Conservation (phyloP, 2,329 filamentous ascomycete genomes). For the Chalaropsis ovoidea region DNA sequence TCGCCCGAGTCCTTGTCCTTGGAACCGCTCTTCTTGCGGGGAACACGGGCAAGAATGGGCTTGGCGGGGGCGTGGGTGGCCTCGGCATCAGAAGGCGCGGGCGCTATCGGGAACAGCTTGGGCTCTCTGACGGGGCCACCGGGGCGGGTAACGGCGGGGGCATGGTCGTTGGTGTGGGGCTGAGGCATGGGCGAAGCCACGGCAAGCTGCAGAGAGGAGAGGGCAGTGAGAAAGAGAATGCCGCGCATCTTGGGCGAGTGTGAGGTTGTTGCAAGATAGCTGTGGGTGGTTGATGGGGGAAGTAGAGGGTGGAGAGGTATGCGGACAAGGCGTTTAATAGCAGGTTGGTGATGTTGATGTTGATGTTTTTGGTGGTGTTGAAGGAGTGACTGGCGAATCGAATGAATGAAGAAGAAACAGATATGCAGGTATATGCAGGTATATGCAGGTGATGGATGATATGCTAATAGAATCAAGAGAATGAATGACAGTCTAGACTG, state of each 20-base stretch:
- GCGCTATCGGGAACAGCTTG: neutral
- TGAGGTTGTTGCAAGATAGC: neutral
- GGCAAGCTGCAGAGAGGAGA: slow-evolving; percentile 10
- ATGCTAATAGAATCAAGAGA: slow-evolving; percentile 15
- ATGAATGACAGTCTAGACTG: neutral
- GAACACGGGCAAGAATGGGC: neutral
- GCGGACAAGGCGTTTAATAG: neutral
- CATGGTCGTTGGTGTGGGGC: neutral
- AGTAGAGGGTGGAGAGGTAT: neutral
- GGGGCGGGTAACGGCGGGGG: neutral
- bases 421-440: neutral
- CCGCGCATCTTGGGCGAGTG: slow-evolving; percentile 8
- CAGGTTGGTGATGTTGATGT: neutral
- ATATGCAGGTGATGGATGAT: neutral
- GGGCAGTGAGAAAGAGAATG: slow-evolving; percentile 15
- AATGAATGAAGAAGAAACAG: neutral
- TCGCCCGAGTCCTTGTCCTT: neutral
- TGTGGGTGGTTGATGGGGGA: neutral
- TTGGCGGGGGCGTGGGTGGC: neutral
- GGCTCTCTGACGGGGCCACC: neutral
- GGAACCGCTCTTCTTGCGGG: neutral
- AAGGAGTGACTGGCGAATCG: neutral
- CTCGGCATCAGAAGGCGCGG: slow-evolving; percentile 1
- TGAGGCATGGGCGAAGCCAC: slow-evolving; percentile 14
- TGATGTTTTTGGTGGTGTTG: neutral